phyloP scores from a whole-genome alignment of 805 yeast species.

The Candida verbasci region DNA sequence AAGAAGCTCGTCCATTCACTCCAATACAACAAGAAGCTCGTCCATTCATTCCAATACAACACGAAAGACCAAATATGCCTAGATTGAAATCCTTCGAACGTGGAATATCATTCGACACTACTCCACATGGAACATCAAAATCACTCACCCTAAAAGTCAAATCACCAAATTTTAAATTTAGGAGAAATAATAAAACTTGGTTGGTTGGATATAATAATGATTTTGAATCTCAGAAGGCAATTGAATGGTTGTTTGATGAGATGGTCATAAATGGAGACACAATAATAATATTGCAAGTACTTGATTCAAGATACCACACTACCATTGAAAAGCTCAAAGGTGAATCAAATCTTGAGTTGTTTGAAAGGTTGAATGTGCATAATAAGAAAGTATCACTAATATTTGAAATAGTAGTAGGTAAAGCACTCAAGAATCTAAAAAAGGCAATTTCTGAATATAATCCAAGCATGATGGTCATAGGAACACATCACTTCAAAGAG shows the following conservation, averaged over 20 bases:
- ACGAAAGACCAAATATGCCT: slow-evolving; percentile 12
- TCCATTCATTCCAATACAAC: slow-evolving; percentile 10
- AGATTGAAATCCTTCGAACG: slow-evolving; percentile 25
- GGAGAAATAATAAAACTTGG: slow-evolving; percentile 41
- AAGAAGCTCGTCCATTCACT: slow-evolving; percentile 7
- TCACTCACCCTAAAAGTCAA: slow-evolving; percentile 38
- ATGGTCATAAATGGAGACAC: slow-evolving; percentile 42
- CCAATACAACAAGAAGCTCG: slow-evolving; percentile 9
- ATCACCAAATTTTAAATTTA: slow-evolving; percentile 39
- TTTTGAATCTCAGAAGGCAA: slow-evolving; percentile 33
- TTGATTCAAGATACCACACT: slow-evolving; percentile 29
- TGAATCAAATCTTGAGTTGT: slow-evolving; percentile 21
- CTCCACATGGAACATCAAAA: slow-evolving; percentile 25
- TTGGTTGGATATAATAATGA: slow-evolving; percentile 38
- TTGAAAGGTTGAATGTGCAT: slow-evolving; percentile 32
- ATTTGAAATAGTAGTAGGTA: slow-evolving; percentile 38
- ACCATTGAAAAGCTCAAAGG: slow-evolving; percentile 28
- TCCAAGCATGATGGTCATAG: slow-evolving; percentile 44
- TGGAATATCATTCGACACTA: slow-evolving; percentile 40
- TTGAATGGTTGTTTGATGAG: slow-evolving; percentile 43
- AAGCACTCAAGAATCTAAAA: slow-evolving; percentile 34
- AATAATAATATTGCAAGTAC: slow-evolving; percentile 35
- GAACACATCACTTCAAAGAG: slow-evolving; percentile 25
- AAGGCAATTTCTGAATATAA: slow-evolving; percentile 37
- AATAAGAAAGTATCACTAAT: slow-evolving; percentile 34